Evolutionary conservation across 1,284 basidiomycete species (phyloP), one percentile per base, ranked within the genome.

Genomic region (Golubevia pallescens): DNA sequence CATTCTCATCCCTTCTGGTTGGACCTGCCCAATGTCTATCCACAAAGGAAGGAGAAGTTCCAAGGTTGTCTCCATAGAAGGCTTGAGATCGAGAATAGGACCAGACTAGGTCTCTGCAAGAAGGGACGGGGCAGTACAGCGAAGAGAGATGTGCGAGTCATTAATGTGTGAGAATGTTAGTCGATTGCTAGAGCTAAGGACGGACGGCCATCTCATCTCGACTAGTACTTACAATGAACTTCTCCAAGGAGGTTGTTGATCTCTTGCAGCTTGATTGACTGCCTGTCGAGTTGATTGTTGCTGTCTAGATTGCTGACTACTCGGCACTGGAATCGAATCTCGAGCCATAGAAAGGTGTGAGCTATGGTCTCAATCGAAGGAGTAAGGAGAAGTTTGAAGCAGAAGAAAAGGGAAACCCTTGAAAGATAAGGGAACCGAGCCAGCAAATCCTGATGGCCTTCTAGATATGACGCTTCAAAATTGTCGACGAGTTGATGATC

Each of bases 1-100:
- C 54, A 2, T 21, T 56, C 13, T 2, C 54, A 21, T 21, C 24
- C 5, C 14, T 51, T 62, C 51, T 55, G 51, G 34, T 19, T 42
- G 13, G 51, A 42, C 76, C 77, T 16, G 75, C 68, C 81, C 81
- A 84, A 28, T 68, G 75, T 2, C 74, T 63, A 19, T 83, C 81
- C 13, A 76, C 72, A 59, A 84, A 84, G 60, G 74, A 77, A 3
- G 81, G 81, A 7, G 78, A 81, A 8, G 80, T 84, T 23, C 76
- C 76, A 53, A 84, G 74, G 65, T 84, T 84, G 69, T 84, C 78
- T 38, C 80, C 80, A 62, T 81, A 84, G 65, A 81, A 84, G 1
- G 81, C 81, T 62, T 84, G 81, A 1, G 81, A 84, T 58, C 81
- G 78, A 8, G 81, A 83, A 28, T 84, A 84, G 23, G 80, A 83